Base-by-base conservation (phyloP, 1,139 yeast species). In the Pichia sp. region DNA sequence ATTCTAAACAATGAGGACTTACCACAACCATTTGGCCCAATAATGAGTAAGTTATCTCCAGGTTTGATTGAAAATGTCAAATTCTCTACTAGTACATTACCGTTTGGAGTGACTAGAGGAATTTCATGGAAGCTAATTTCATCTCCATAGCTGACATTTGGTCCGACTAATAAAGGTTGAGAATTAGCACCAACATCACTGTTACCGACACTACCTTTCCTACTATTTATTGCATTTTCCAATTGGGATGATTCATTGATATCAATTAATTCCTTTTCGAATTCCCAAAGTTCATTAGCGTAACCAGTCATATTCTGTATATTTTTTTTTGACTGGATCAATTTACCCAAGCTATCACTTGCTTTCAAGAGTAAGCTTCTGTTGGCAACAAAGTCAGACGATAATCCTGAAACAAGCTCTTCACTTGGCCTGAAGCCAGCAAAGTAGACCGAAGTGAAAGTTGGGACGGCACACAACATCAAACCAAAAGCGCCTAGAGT, bases 401-500 rank as follows among this genome's bases (percentile, higher is more conserved):
- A 83, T 7, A 81, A 59, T 44, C 62, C 58, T 16, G 63, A 57
- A 36, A 66, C 55, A 2, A 58, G 46, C 14, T 55, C 48, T 8
- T 63, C 63, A 16, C 79, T 75, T 10, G 73, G 71, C 51, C 74
- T 71, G 46, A 61, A 64, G 40, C 60, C 55, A 24, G 79, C 79
- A 55, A 76, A 62, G 61, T 83, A 83, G 56, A 84, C 83, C 58
- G 79, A 78, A 61, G 88, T 82, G 66, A 92, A 92, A 1, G 91
- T 89, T 3, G 97, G 97, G 4, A 93, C 85, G 1, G 96, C 85
- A 73, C 97, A 92, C 52, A 92, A 76, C 0, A 85, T 83, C 59
- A 92, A 78, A 6, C 98, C 97, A 48, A 95, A 89, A 3, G 97
- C 97, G 58, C 98, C 97, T 95, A 97, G 87, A 55, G 91, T 82